Conservation (phyloP, 352 stramenopile genomes). For the Thalassiosira exigua region DNA sequence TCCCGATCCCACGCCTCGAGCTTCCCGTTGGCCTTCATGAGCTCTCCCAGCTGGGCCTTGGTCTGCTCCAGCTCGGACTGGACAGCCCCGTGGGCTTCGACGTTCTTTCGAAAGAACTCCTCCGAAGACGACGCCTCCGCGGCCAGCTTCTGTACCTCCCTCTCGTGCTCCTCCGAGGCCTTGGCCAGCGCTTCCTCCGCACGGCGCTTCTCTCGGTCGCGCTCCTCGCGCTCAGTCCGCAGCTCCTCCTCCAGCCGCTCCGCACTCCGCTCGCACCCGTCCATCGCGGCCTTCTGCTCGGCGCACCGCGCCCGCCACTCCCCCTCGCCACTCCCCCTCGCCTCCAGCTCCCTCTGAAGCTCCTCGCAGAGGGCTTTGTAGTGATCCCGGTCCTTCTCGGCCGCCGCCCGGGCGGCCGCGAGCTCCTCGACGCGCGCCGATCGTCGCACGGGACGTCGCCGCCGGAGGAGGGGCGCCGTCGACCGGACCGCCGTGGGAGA, state of each 20-base stretch:
- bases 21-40: not conserved
- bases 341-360: not conserved
- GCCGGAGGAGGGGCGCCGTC: too few species aligned
- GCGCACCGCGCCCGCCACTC: not conserved
- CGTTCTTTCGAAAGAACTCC: not conserved
- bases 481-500: too few species aligned
- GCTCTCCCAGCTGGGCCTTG: not conserved
- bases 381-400: not conserved
- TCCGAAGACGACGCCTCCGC: not conserved
- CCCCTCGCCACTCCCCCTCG: not conserved
- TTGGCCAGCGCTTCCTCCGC: not conserved
- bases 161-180: not conserved
- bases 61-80: not conserved
- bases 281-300: not conserved
- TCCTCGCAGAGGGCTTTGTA: not conserved
- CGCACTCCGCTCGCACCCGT: not conserved
- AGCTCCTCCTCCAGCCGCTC: not conserved
- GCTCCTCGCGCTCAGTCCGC: not conserved
- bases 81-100: not conserved
- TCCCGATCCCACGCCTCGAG: not conserved
- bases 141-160: not conserved
- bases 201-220: not conserved
- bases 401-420: not conserved
- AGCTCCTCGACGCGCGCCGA: slow-evolving; percentile 3
- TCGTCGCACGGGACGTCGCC: too few species aligned